Evolutionary conservation across 805 yeast species (phyloP).

Genomic region (Pichia nanzhaoensis): DNA sequence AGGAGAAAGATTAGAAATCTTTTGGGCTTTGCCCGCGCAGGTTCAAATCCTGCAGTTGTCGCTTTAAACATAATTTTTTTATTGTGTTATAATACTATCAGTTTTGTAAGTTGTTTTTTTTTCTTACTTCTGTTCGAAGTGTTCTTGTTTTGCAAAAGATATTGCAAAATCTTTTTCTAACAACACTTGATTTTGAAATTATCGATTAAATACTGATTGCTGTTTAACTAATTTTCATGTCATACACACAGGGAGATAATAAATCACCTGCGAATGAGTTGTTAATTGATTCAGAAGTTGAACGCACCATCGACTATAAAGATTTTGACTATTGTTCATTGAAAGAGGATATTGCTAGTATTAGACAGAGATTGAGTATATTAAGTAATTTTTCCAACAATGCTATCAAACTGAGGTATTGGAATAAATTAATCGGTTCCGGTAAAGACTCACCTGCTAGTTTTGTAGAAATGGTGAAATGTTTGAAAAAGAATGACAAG

Average conservation of each 20-base stretch:
- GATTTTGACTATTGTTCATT: background rate
- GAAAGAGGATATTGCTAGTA: background rate
- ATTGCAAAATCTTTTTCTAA: too few relatives aligned
- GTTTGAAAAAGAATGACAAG: background rate
- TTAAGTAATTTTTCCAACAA: background rate
- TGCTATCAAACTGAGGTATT: slow-evolving; percentile 1
- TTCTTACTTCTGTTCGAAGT: too few relatives aligned
- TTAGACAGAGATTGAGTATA: slow-evolving; percentile 2
- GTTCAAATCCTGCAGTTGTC: slow-evolving; percentile 58
- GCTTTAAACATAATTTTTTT: slow-evolving; percentile 16
- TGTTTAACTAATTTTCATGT: background rate
- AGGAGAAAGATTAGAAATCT: slow-evolving; percentile 54
- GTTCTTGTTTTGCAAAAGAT: too few relatives aligned
- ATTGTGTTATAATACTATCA: background rate
- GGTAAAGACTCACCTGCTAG: slow-evolving; percentile 7
- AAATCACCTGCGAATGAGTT: background rate
- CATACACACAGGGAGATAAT: background rate
- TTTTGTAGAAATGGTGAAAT: slow-evolving; percentile 7
- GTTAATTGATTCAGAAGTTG: background rate
- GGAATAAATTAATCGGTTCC: slow-evolving; percentile 1
- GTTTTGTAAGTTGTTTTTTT: background rate
- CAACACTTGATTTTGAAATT: too few relatives aligned
- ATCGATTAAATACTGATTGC: background rate
- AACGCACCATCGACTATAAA: background rate
- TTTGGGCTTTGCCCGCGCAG: slow-evolving; percentile 60